phyloP scores from a whole-genome alignment of 306 rosid species.

The Bauhinia variegata region DNA sequence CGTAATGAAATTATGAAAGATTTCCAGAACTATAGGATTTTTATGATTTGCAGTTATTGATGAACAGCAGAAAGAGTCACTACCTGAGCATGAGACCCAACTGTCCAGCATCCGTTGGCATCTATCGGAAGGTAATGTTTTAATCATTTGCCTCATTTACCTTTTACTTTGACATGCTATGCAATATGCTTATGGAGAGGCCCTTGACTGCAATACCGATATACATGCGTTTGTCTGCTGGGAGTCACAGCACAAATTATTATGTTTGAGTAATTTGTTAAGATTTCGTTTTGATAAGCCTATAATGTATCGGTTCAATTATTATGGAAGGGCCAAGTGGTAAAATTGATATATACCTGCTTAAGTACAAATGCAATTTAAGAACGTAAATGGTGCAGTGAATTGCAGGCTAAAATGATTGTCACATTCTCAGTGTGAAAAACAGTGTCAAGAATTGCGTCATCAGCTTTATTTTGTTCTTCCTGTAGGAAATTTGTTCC shows the following conservation, averaged over 20 bases:
- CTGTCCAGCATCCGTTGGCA: slow-evolving; percentile 90
- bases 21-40: slow-evolving; percentile 28
- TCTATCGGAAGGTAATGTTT: slow-evolving; percentile 75
- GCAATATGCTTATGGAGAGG: not conserved
- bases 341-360: slow-evolving; percentile 5
- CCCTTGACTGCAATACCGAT: not conserved
- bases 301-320: slow-evolving; percentile 21
- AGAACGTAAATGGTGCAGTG: not conserved
- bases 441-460: not conserved
- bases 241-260: not conserved
- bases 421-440: not conserved
- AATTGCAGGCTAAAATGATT: not conserved
- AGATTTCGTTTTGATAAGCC: not conserved
- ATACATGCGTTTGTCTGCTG: not conserved
- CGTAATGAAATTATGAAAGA: slow-evolving; percentile 31
- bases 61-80: slow-evolving; percentile 74
- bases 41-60: slow-evolving; percentile 73
- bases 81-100: slow-evolving; percentile 85
- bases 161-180: not conserved
- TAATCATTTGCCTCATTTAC: slow-evolving; percentile 4
- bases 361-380: not conserved
- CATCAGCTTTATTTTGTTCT: slow-evolving; percentile 10
- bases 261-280: slow-evolving; percentile 10
- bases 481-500: not conserved
- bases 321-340: not conserved